phyloP scores from a whole-genome alignment of 352 stramenopile species.

The Thalassiosira hispida region DNA sequence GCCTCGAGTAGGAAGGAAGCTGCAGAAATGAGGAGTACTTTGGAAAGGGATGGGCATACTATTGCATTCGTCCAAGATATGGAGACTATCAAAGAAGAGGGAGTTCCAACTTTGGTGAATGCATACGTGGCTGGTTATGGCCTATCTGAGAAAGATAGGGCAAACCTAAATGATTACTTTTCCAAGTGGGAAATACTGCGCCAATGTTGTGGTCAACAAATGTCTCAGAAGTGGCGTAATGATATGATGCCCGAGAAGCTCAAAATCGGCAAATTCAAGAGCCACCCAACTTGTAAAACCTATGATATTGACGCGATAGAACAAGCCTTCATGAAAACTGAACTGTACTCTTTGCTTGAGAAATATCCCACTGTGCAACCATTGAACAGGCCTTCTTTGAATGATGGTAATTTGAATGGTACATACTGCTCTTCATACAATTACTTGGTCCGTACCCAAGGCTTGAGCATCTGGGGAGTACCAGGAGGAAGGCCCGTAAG shows the following conservation, averaged over 20 bases:
- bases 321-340: slow-evolving; percentile 32
- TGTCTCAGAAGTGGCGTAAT: slow-evolving; percentile 47
- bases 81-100: slow-evolving; percentile 33
- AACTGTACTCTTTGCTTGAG: slow-evolving; percentile 33
- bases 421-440: slow-evolving; percentile 57
- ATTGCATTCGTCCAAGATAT: slow-evolving; percentile 53
- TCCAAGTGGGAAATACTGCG: slow-evolving; percentile 45
- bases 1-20: slow-evolving; percentile 32
- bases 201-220: slow-evolving; percentile 55
- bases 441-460: slow-evolving; percentile 35
- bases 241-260: slow-evolving; percentile 46
- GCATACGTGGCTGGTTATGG: slow-evolving; percentile 37
- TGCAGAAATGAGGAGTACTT: slow-evolving; percentile 1
- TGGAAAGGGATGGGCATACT: slow-evolving; percentile 30
- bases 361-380: slow-evolving; percentile 31
- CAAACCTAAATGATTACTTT: slow-evolving; percentile 41
- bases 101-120: slow-evolving; percentile 20
- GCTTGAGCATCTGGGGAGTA: slow-evolving; percentile 33
- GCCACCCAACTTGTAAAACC: slow-evolving; percentile 37
- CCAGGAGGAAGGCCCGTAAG: slow-evolving; percentile 32
- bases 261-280: slow-evolving; percentile 9
- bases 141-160: slow-evolving; percentile 15
- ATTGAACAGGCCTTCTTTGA: slow-evolving; percentile 48
- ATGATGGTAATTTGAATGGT: slow-evolving; percentile 47
- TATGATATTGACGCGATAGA: slow-evolving; percentile 48